These are phyloP conservation scores for Lactifluus volemus DNA, from an alignment of 768 basidiomycete genomes.

Conservation along the genomic window DNA sequence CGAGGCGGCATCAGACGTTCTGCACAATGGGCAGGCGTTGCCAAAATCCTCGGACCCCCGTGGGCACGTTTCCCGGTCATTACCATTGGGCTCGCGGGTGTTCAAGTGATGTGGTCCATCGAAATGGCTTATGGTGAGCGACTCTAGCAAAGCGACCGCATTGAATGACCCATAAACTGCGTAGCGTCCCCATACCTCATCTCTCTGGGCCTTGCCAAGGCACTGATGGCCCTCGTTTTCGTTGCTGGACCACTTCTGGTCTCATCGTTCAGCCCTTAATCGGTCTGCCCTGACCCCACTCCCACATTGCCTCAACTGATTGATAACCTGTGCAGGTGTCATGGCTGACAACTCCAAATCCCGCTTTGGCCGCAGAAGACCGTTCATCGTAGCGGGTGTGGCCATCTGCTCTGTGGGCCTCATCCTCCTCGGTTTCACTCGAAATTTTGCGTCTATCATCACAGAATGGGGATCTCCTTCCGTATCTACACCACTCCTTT, in stretches of 20 bases:
- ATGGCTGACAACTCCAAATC: conserved; percentile 82
- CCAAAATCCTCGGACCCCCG: conserved; percentile 55
- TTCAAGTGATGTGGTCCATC: conserved; percentile 88
- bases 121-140: conserved; percentile 81
- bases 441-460: conserved; percentile 50
- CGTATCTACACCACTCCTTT: conserved; percentile 24
- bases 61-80: conserved; percentile 62
- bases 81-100: conserved; percentile 73
- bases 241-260: conserved; percentile 88
- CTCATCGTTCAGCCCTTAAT: conserved; percentile 88
- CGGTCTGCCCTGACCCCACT: conserved; percentile 33
- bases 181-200: conserved; percentile 81
- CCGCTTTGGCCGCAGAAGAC: conserved; percentile 74
- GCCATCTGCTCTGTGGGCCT: conserved; percentile 59
- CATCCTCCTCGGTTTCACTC: conserved; percentile 77
- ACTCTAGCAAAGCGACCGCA: neutral
- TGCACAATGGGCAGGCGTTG: conserved; percentile 40
- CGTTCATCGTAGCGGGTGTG: conserved; percentile 74
- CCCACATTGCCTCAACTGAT: neutral
- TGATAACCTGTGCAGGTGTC: conserved; percentile 31
- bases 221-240: conserved; percentile 83
- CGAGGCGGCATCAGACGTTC: conserved; percentile 32
- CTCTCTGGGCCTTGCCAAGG: conserved; percentile 80
- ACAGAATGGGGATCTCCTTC: conserved; percentile 27
- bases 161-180: neutral